Evolutionary conservation across 306 rosid species (phyloP).

Genomic region (Cucumis cinereus): DNA sequence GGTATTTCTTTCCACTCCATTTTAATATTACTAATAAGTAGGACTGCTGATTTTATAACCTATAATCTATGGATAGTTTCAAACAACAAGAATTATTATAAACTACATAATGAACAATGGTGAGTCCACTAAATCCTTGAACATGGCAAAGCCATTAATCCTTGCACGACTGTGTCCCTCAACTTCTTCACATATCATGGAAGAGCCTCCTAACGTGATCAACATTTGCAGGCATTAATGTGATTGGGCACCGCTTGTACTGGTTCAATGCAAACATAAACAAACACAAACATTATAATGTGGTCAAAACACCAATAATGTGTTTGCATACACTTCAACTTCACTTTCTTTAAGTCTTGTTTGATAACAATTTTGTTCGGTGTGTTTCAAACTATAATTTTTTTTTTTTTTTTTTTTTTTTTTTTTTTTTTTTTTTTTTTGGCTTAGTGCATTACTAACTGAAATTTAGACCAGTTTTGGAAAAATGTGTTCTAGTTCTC

Average conservation of each 20-base stretch:
- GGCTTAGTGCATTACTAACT: not conserved
- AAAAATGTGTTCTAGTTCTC: not conserved
- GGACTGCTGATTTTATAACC: not conserved
- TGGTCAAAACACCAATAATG: too few species aligned
- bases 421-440: not conserved
- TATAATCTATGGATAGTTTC: not conserved
- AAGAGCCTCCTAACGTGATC: slow-evolving; percentile 90
- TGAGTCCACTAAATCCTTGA: not conserved
- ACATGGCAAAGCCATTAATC: not conserved
- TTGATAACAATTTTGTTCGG: not conserved
- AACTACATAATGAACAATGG: not conserved
- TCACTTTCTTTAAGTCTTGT: not conserved
- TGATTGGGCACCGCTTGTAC: slow-evolving; percentile 91
- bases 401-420: not conserved
- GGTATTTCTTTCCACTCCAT: too few species aligned
- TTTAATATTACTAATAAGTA: not conserved
- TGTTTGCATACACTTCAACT: too few species aligned
- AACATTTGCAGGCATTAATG: slow-evolving; percentile 56
- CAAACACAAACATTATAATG: not conserved
- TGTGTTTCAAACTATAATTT: not conserved
- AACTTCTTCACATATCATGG: slow-evolving; percentile 55
- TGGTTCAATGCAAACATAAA: slow-evolving; percentile 16
- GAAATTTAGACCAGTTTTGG: not conserved
- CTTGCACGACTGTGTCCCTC: not conserved
- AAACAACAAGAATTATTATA: not conserved